Evolutionary conservation across 768 basidiomycete genomes (phyloP), one percentile per base, ranked within the genome.

Genomic region (Holtermanniella nyarrowii): DNA sequence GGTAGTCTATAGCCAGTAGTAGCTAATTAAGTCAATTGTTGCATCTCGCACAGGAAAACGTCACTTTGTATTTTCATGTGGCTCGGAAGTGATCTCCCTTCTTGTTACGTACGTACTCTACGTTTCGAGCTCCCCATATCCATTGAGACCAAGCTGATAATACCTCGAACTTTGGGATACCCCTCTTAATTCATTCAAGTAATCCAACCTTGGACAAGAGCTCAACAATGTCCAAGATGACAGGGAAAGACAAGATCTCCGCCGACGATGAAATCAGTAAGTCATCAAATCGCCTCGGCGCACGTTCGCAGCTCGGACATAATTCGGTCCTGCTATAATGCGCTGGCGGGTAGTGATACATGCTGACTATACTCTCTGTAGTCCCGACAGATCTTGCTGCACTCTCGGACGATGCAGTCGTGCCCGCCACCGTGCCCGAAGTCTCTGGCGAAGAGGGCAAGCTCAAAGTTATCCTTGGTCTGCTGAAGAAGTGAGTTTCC

Each of bases 381-480:
- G n/a, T n/a, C n/a, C n/a, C n/a, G n/a, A n/a, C n/a, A 7, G 31
- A 37, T 37, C 31, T 37, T 7, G 16, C 7, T 37, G 31, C 10
- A 5, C 62, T 61, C 48, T 65, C 64, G 27, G 66, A 68, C 49
- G 68, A 68, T 48, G 52, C 52, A 23, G 63, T 63, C 27, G 60
- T 58, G 20, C 69, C 68, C 24, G 65, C 70, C 5, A 57, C 63
- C 0, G 20, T 71, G 2, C 60, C 70, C 5, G 70, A 72, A 48
- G 54, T 65, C 45, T 65, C 68, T 0, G 68, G 85, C 26, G 91
- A 96, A 69, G 86, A 88, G 54, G 85, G 88, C 44, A 91, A 86
- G 77, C 76, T 95, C 54, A 90, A 85, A 79, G 89, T 91, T 82
- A 87, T 96, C 45, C 76, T 96, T 16, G 82, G 85, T 66, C 79